Base-by-base conservation (phyloP, 192 early-diverging fungal genomes). In the Coemansia sp. region DNA sequence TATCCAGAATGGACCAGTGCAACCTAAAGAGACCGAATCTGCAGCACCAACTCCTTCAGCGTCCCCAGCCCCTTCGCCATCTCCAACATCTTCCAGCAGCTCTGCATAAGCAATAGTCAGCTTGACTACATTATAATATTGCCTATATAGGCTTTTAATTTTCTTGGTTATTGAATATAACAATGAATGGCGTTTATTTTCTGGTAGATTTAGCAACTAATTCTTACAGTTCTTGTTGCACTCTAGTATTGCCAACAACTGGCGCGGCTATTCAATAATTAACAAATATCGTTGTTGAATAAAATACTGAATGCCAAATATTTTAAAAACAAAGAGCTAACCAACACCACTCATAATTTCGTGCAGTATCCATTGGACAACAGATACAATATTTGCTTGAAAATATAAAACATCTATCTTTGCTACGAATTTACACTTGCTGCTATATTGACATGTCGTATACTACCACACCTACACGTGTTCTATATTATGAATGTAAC, bases 1-100 rank as follows among this genome's bases (percentile, higher is more conserved):
- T 37, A 22, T 75, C 15, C 37, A 65, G 3, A 65, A 65, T 53
- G 72, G 72, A 0, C 10, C 62, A 11, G 58, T 58, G 1, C 21
- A 47, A 12, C 24, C 60, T 1, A 23, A 32, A 32, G 5, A 32
- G 5, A 6, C 29, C 29, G 6, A 32, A 32, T 5, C 29, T 32
- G 29, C 65, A 24, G 41, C 58, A 15, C 17, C 51, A 5, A 9
- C 65, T n/a, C 4, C 55, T 7, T 10, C 65, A 35, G 12, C 12
- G 4, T 43, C 12, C 15, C 41, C 41, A 43, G 39, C 39, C 15
- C 24, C 54, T 22, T 50, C 63, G 14, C 41, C 41, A 43, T 43
- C 41, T 43, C 41, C 41, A 43, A 51, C 53, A 14, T 43, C 54
- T 22, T 50, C 63, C 45, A 52, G 5, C 29, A 6, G 5, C 4